Conservation (phyloP, 306 rosid species). For the Senna tora region DNA sequence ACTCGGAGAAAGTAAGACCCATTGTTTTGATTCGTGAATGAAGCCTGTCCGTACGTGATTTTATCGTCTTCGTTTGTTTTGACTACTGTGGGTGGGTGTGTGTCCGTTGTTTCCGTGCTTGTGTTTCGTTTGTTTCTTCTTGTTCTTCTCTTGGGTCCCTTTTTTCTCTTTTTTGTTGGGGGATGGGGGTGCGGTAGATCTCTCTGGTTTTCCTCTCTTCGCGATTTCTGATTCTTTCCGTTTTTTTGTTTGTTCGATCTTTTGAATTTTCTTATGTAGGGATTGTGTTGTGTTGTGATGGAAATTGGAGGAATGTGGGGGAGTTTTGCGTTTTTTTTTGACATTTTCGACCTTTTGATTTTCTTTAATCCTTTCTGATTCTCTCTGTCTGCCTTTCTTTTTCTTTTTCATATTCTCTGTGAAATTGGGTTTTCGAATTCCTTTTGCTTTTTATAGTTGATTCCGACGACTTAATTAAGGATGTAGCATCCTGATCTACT, state of each 20-base stretch:
- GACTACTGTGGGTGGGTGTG: too few relatives aligned
- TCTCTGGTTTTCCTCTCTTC: constrained; percentile 2
- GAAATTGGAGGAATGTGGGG: constrained; percentile 1
- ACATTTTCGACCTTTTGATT: constrained; percentile 19
- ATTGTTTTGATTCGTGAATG: constrained; percentile 10
- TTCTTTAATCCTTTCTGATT: not conserved
- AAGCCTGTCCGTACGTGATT: constrained; percentile 11
- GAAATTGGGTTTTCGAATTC: constrained; percentile 4
- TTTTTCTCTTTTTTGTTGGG: not conserved
- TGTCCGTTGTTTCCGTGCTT: constrained; percentile 5
- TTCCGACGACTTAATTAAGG: constrained; percentile 4
- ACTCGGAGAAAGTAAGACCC: not conserved
- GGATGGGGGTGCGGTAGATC: constrained; percentile 24
- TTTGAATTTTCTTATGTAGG: constrained; percentile 14
- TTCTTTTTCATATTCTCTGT: not conserved
- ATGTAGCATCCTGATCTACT: constrained; percentile 36
- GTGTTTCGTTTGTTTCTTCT: not conserved
- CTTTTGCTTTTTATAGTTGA: not conserved
- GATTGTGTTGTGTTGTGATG: constrained; percentile 24
- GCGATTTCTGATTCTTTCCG: constrained; percentile 23
- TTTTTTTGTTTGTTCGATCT: not conserved
- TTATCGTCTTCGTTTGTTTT: constrained; percentile 38
- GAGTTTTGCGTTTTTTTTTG: constrained; percentile 34
- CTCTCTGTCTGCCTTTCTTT: too few relatives aligned
- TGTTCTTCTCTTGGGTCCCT: not conserved